Conservation (phyloP, 768 basidiomycete species). For the Galerina sulciceps region DNA sequence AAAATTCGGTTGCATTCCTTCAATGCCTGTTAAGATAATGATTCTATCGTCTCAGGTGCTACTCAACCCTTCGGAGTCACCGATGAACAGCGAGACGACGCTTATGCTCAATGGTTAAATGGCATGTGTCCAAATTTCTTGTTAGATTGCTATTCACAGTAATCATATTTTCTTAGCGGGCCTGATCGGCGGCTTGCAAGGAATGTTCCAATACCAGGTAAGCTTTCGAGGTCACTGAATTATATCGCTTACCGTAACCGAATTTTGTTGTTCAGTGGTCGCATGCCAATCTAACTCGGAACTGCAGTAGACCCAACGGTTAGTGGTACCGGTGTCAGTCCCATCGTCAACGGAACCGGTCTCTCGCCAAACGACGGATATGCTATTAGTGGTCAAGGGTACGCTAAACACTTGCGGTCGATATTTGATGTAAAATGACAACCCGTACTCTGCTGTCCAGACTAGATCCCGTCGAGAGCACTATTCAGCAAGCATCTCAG, state of each 20-base stretch:
- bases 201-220: conserved; percentile 54
- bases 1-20: no score
- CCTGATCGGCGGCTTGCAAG: conserved; percentile 41
- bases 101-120: conserved; percentile 58
- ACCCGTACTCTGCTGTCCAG: conserved; percentile 19
- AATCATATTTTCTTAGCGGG: conserved; percentile 35
- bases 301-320: conserved; percentile 43
- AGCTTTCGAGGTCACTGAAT: background rate
- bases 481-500: conserved; percentile 35
- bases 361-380: conserved; percentile 74
- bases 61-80: conserved; percentile 52
- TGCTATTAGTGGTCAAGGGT: conserved; percentile 45
- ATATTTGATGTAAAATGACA: background rate
- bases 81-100: conserved; percentile 52
- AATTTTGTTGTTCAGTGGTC: conserved; percentile 50
- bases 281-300: conserved; percentile 55
- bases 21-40: background rate
- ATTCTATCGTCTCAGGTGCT: background rate
- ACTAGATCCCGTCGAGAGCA: conserved; percentile 30
- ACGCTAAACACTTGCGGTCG: conserved; percentile 17
- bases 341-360: conserved; percentile 41
- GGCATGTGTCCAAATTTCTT: conserved; percentile 32
- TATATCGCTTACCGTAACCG: conserved; percentile 17
- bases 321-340: conserved; percentile 35
- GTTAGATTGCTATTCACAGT: background rate